Base-by-base conservation (phyloP, 768 basidiomycete species). In the Tulasnella sp. region DNA sequence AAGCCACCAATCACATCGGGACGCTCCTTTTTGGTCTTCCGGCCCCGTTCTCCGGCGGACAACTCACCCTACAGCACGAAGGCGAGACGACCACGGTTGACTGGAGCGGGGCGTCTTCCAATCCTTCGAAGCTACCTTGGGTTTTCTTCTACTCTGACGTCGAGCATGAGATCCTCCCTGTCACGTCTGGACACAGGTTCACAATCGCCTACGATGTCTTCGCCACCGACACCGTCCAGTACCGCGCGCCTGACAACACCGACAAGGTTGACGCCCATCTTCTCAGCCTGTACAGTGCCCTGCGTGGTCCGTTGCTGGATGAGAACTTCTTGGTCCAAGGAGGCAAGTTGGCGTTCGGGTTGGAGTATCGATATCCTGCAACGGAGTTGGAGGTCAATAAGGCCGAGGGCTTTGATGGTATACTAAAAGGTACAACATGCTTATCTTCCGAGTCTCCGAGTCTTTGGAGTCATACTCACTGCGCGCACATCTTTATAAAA, bases 1-100 rank as follows among this genome's bases (percentile, higher is more conserved):
- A 82, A 9, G 75, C 78, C 11, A 78, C 79, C 11, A 75, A 75
- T 29, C 85, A 86, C 82, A 83, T 87, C 41, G 86, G 83, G 0
- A 86, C 86, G 1, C 80, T 88, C 11, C 82, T 86, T 1, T 74
- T 86, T 40, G 80, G 84, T 19, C 81, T 85, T 67, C 86, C 85
- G 19, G 83, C 83, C 1, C 29, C 75, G 0, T 82, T 86, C 74
- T 78, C 83, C 72, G 85, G 85, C 1, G 86, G 85, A 2, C 76
- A 77, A 17, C 79, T 85, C 16, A 68, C 79, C 1, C 77, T 87
- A 0, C 80, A 79, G 11, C 79, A 81, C n/a, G n/a, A n/a, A n/a
- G n/a, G n/a, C n/a, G n/a, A n/a, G n/a, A 63, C 17, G n/a, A 36
- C 39, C 11, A 9, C 40, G 12, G 44, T 72, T 34, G 72, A 72